phyloP scores from a whole-genome alignment of 2,329 filamentous ascomycete genomes.

The Sphaerulina vaccinii region DNA sequence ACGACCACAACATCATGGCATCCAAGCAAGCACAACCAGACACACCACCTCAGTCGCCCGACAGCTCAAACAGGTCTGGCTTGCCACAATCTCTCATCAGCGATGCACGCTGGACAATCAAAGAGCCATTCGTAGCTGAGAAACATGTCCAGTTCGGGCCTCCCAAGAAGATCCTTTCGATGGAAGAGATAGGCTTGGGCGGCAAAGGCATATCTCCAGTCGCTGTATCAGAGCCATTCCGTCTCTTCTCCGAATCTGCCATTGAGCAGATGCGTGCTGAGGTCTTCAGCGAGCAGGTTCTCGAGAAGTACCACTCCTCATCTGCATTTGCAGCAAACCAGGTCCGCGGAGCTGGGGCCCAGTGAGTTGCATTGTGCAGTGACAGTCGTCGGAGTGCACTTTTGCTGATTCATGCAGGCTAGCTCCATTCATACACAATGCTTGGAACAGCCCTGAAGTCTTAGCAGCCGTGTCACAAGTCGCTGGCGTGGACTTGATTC shows the following conservation, averaged over 20 bases:
- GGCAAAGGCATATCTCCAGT: conserved; percentile 58
- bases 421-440: conserved; percentile 64
- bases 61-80: not conserved
- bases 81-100: not conserved
- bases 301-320: conserved; percentile 52
- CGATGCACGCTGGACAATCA: not conserved
- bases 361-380: not conserved
- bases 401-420: conserved; percentile 44
- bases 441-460: conserved; percentile 58
- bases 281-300: conserved; percentile 62
- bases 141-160: conserved; percentile 3
- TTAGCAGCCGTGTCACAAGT: conserved; percentile 56
- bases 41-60: not conserved
- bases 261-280: conserved; percentile 40
- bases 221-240: conserved; percentile 65
- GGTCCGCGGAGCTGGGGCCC: conserved; percentile 1
- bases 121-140: not conserved
- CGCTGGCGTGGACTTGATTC: conserved; percentile 59
- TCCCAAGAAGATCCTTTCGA: conserved; percentile 5
- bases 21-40: not conserved
- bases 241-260: conserved; percentile 61
- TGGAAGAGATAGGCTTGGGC: conserved; percentile 5
- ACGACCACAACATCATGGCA: not conserved
- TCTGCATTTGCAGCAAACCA: not conserved
- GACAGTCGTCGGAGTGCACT: no score